These are phyloP conservation scores for Amphibolis antarctica DNA, from an alignment of 106 monocot genomes.

Conservation along the genomic window DNA sequence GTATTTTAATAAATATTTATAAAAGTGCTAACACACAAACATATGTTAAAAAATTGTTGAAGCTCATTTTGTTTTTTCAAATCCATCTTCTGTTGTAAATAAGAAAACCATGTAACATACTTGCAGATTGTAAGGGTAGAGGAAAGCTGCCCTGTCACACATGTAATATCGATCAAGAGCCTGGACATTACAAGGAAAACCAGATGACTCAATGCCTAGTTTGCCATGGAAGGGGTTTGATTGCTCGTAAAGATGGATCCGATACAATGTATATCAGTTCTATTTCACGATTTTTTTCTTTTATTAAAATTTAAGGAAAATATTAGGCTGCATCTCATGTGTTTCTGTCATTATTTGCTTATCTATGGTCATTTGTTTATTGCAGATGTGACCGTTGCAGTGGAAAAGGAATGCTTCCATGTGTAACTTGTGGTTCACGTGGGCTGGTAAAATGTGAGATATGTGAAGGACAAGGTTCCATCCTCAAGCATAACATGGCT, in stretches of 20 bases:
- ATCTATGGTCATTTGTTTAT: not conserved
- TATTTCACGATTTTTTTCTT: not conserved
- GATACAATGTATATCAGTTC: slow-evolving; percentile 66
- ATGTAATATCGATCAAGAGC: slow-evolving; percentile 54
- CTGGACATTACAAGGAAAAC: slow-evolving; percentile 58
- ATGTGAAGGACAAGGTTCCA: slow-evolving; percentile 56
- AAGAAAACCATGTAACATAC: slow-evolving; percentile 10
- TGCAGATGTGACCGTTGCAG: slow-evolving; percentile 66
- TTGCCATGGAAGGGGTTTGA: slow-evolving; percentile 87
- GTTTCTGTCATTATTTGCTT: not conserved
- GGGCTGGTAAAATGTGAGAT: slow-evolving; percentile 50
- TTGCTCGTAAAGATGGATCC: slow-evolving; percentile 93
- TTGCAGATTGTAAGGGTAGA: slow-evolving; percentile 32
- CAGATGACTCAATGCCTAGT: slow-evolving; percentile 51
- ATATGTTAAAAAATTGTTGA: too few relatives aligned
- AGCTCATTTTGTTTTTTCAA: too few relatives aligned
- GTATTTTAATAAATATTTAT: too few relatives aligned
- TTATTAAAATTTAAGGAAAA: too few relatives aligned
- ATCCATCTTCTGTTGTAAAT: slow-evolving; percentile 21
- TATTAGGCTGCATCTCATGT: not conserved
- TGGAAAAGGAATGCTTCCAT: slow-evolving; percentile 68
- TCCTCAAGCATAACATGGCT: slow-evolving; percentile 42
- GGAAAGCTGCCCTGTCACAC: slow-evolving; percentile 54
- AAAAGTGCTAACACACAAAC: too few relatives aligned
- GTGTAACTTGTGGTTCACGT: slow-evolving; percentile 62